Base-by-base conservation (phyloP, 2,329 filamentous ascomycete species). In the Paramyrothecium roridum region DNA sequence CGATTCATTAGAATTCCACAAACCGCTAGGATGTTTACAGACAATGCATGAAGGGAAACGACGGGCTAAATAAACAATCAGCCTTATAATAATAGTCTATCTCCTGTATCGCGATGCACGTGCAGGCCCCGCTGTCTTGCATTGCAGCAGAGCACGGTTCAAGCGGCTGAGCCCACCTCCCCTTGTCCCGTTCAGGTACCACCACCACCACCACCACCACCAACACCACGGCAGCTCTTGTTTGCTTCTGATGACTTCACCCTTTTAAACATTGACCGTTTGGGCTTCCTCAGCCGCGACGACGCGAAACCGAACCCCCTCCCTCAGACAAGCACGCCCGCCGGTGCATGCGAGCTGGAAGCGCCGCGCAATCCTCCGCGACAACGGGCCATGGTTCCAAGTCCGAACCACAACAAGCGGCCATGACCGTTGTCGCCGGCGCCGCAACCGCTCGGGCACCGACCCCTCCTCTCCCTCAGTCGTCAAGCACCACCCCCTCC, bases 371-470 rank as follows among this genome's bases (percentile, higher is more conserved):
- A 17, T 47, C 52, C 20, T 51, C 34, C 49, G 34, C 47, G 37
- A 45, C 52, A 16, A 53, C 56, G 55, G 64, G 68, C 60, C 61
- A 70, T 70, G 68, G 58, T 57, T 58, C 50, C 54, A 53, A 50
- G 57, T 54, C 52, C 49, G 55, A 52, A 47, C 49, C 52, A 34
- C 57, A 48, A 53, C 49, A 56, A 52, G 54, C 64, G 65, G 63
- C 57, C 65, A 71, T 71, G 68, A 66, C 64, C 56, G 61, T 65
- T 50, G 61, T 58, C 52, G 58, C 61, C 59, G 50, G 61, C 50
- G 49, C 55, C 57, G 51, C 57, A 10, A 45, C 59, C 57, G 54
- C 52, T 22, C 60, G 62, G 52, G 52, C 57, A 19, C 56, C 62
- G 48, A 61, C 58, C 58, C 62, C 63, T 56, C 63, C 58, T 23